Conservation (phyloP, 148 eudicot species). For the Vaccinium macrocarpon region DNA sequence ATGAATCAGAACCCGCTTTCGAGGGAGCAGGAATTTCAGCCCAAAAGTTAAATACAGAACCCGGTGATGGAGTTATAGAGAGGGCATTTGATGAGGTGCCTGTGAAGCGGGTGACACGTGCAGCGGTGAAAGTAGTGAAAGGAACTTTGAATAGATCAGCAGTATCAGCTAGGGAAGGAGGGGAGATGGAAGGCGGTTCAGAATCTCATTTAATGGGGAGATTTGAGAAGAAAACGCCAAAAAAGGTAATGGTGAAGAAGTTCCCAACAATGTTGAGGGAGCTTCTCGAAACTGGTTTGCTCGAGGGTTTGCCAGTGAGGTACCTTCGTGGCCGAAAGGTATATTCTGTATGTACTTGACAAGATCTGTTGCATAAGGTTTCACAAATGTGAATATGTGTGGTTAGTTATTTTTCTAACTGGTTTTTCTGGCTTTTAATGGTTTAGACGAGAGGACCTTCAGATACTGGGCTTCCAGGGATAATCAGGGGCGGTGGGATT, state of each 20-base stretch:
- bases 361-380: neutral
- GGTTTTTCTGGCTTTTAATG: neutral
- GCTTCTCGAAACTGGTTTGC: slow-evolving; percentile 57
- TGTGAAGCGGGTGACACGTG: slow-evolving; percentile 27
- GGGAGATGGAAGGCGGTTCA: neutral
- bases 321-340: slow-evolving; percentile 70
- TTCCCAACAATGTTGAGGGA: slow-evolving; percentile 46
- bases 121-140: slow-evolving; percentile 21
- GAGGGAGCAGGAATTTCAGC: neutral
- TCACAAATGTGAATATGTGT: neutral
- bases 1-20: neutral
- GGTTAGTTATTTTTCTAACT: neutral
- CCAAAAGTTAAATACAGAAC: too few relatives aligned
- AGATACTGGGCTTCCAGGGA: slow-evolving; percentile 50
- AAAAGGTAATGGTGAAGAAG: slow-evolving; percentile 32
- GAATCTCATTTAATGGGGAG: slow-evolving; percentile 6
- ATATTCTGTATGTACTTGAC: neutral
- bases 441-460: slow-evolving; percentile 24
- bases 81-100: slow-evolving; percentile 17
- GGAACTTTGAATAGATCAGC: slow-evolving; percentile 9
- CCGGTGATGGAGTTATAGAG: neutral
- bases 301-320: slow-evolving; percentile 62
- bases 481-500: slow-evolving; percentile 54
- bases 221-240: slow-evolving; percentile 30
- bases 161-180: neutral